Conservation (phyloP, 208 protist species). For the Leishmania martiniquensis region DNA sequence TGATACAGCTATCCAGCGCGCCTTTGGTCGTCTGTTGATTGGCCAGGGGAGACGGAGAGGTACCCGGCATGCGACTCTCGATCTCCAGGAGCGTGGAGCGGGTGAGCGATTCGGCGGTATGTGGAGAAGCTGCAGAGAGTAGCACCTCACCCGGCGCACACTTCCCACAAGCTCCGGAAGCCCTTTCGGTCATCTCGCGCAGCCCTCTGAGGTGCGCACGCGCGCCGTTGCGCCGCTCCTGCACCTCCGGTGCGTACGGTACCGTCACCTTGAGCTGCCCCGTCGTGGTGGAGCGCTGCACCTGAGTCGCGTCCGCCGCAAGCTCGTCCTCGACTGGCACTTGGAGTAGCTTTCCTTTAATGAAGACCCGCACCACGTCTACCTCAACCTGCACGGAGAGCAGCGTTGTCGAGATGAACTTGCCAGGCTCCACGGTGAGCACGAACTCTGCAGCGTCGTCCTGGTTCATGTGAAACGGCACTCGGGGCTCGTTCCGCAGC, state of each 20-base stretch:
- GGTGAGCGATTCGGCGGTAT: not conserved
- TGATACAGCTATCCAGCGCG: not conserved
- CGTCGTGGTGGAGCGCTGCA: conserved; percentile 80
- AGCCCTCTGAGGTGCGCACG: conserved; percentile 11
- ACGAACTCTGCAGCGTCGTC: conserved; percentile 70
- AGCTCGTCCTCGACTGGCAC: conserved; percentile 91
- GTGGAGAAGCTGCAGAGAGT: not conserved
- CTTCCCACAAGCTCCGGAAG: not conserved
- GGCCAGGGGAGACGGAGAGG: not conserved
- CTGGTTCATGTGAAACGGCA: conserved; percentile 85
- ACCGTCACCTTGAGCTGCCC: conserved; percentile 86
- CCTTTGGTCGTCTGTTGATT: not conserved
- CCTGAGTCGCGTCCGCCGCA: conserved; percentile 46
- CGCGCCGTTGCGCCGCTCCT: conserved; percentile 29
- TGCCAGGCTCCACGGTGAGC: conserved; percentile 86
- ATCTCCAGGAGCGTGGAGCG: conserved; percentile 30
- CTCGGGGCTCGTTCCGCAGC: conserved; percentile 93
- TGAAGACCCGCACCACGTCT: conserved; percentile 84
- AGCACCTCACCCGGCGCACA: not conserved
- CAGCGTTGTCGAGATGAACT: conserved; percentile 95
- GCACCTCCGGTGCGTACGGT: conserved; percentile 58
- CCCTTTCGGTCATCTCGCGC: not conserved
- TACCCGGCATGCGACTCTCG: conserved; percentile 13
- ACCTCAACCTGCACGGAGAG: conserved; percentile 94
- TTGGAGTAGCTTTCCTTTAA: conserved; percentile 96